Conservation (phyloP, 805 yeast genomes). For the Metschnikowia gelsemii region DNA sequence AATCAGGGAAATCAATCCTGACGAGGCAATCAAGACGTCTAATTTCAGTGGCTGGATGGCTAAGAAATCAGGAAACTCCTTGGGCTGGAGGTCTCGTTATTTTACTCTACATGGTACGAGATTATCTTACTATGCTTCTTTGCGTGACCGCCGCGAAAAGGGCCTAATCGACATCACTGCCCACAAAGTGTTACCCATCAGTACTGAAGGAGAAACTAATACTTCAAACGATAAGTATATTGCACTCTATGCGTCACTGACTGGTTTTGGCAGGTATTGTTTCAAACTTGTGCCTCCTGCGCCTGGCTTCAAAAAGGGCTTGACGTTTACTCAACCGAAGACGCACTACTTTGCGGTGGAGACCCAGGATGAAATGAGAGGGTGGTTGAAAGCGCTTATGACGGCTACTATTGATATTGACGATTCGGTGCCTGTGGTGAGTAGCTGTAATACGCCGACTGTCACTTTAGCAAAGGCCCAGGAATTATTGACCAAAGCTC, state of each 20-base stretch:
- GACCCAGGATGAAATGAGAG: conserved; percentile 83
- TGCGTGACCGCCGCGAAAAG: conserved; percentile 78
- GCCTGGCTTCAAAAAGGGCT: conserved; percentile 93
- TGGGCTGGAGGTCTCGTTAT: conserved; percentile 86
- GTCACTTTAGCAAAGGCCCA: conserved; percentile 85
- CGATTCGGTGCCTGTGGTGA: conserved; percentile 85
- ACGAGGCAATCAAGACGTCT: conserved; percentile 73
- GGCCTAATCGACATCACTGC: conserved; percentile 96
- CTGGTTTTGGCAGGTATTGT: conserved; percentile 91
- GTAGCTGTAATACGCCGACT: conserved; percentile 95
- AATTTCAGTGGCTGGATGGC: conserved; percentile 94
- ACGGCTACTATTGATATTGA: conserved; percentile 96
- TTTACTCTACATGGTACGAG: conserved; percentile 92
- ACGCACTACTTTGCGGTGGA: conserved; percentile 97
- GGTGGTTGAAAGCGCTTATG: conserved; percentile 93
- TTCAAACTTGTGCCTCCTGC: conserved; percentile 95
- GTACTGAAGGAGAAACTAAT: conserved; percentile 34
- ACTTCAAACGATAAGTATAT: conserved; percentile 79
- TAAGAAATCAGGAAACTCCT: conserved; percentile 74
- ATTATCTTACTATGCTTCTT: conserved; percentile 77
- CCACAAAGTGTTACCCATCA: conserved; percentile 79
- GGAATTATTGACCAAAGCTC: conserved; percentile 76
- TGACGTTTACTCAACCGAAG: conserved; percentile 94
- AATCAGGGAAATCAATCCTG: conserved; percentile 69
- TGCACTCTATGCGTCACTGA: conserved; percentile 86